phyloP scores from a whole-genome alignment of 371 early-diverging fungal genomes.

The Nematocida parisii region DNA sequence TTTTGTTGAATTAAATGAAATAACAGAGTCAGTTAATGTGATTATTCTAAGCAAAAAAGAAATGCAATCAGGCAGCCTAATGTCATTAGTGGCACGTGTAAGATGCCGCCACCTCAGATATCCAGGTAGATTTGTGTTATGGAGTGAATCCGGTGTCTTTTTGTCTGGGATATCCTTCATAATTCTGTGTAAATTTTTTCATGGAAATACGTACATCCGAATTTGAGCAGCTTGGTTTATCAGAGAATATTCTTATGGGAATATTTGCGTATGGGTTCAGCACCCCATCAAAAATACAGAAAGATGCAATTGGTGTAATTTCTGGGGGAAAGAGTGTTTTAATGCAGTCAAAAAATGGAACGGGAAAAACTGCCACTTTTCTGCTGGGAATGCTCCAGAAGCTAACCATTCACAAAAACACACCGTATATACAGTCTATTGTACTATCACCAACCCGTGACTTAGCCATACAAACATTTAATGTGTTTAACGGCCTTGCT shows the following conservation, averaged over 20 bases:
- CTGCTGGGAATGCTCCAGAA: conserved; percentile 84
- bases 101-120: conserved; percentile 52
- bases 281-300: conserved; percentile 75
- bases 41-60: conserved; percentile 45
- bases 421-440: conserved; percentile 41
- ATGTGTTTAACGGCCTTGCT: conserved; percentile 25
- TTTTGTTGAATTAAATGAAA: conserved; percentile 46
- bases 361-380: conserved; percentile 94
- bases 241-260: conserved; percentile 88
- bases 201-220: conserved; percentile 14
- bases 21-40: conserved; percentile 52
- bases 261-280: conserved; percentile 78
- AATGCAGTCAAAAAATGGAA: conserved; percentile 92
- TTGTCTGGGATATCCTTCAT: not conserved
- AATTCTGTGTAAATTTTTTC: conserved; percentile 34
- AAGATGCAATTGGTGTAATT: conserved; percentile 86
- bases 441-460: conserved; percentile 90
- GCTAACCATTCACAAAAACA: conserved; percentile 65
- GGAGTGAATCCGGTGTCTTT: not conserved
- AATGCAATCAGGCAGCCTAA: conserved; percentile 19
- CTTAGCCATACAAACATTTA: conserved; percentile 74
- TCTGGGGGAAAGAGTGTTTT: conserved; percentile 70
- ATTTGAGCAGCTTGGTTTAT: conserved; percentile 71
- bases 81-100: not conserved
- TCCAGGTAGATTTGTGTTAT: conserved; percentile 35